These are phyloP conservation scores for Agroathelia rolfsii DNA, from an alignment of 1,284 basidiomycete genomes.

Conservation along the genomic window DNA sequence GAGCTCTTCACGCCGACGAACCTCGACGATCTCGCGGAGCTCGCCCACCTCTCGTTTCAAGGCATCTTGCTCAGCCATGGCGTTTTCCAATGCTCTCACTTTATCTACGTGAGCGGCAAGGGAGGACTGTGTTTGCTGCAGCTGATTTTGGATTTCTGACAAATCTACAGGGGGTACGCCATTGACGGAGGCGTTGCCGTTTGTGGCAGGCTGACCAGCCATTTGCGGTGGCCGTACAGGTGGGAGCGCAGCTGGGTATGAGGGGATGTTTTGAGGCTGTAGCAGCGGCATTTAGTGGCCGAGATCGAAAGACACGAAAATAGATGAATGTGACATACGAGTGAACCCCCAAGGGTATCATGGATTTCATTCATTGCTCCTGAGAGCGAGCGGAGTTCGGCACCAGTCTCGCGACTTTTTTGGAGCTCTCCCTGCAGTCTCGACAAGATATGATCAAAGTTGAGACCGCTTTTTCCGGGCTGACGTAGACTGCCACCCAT, in stretches of 20 bases:
- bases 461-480: constrained; percentile 69
- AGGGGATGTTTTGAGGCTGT: constrained; percentile 48
- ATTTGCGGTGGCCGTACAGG: constrained; percentile 52
- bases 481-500: constrained; percentile 62
- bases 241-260: constrained; percentile 55
- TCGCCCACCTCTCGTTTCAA: constrained; percentile 75
- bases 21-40: too few relatives aligned
- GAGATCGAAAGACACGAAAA: constrained; percentile 5
- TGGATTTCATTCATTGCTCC: constrained; percentile 87
- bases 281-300: too few relatives aligned
- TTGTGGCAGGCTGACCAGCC: too few relatives aligned
- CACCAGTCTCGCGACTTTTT: constrained; percentile 90
- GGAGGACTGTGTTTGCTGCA: too few relatives aligned
- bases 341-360: constrained; percentile 80
- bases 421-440: constrained; percentile 82
- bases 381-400: constrained; percentile 75
- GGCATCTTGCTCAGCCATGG: constrained; percentile 79
- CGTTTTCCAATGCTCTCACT: too few relatives aligned
- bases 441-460: constrained; percentile 76
- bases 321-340: constrained; percentile 41
- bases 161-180: too few relatives aligned
- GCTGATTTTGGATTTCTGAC: too few relatives aligned
- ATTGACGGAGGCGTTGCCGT: too few relatives aligned
- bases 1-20: too few relatives aligned
- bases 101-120: too few relatives aligned